Base-by-base conservation (phyloP, 1,139 yeast species). In the Kodamaea sp. region DNA sequence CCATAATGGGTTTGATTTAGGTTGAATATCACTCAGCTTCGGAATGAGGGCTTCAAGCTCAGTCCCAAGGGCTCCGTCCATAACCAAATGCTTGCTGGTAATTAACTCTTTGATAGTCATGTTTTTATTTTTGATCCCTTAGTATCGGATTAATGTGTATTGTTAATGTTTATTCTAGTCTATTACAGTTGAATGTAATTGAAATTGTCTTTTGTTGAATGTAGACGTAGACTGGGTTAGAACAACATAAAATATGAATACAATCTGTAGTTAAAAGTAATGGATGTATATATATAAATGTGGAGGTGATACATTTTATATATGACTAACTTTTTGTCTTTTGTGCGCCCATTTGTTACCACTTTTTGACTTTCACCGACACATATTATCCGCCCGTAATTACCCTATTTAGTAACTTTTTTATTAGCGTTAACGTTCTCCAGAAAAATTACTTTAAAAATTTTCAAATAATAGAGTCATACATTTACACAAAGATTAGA, bases 1-100 rank as follows among this genome's bases (percentile, higher is more conserved):
- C 92, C 90, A 84, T 11, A 83, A 62, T 5, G 70, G 68, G 35
- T 75, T 69, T 27, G 46, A 39, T 31, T 46, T 48, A 31, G 53
- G 53, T 27, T 50, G 55, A 33, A 47, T 38, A 10, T 39, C 39
- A 20, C 49, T 44, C 40, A 41, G 45, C 28, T 36, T 38, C 10
- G 55, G 50, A 10, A 50, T 41, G 24, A 43, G 36, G 8, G 35
- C 38, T 32, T 50, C 55, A 23, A 50, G 41, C 38, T 49, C 50
- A 6, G 55, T 49, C 6, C 55, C 55, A 15, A 50, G 36, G 7
- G 53, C 55, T 4, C 55, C 55, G 33, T 50, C 55, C 44, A 50
- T 33, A 5, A 47, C 53, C 34, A 49, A 43, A 20, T 35, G 40
- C 8, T 29, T 32, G n/a, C 22, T 20, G 32, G 33, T 28, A 30